phyloP scores from a whole-genome alignment of 2,329 filamentous ascomycete genomes.

The Fusarium succisae region DNA sequence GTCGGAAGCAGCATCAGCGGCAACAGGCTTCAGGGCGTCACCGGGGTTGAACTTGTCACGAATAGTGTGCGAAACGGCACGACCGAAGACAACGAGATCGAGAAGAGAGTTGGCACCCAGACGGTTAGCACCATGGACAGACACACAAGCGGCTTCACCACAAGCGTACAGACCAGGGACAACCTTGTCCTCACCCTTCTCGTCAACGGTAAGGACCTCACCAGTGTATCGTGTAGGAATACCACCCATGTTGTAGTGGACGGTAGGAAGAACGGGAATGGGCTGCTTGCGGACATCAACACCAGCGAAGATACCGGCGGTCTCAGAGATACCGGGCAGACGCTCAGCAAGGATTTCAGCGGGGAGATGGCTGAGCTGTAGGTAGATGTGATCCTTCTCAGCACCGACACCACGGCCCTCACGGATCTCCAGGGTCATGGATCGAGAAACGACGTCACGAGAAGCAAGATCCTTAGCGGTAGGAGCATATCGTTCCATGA shows the following conservation, averaged over 20 bases:
- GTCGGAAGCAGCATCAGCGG: slow-evolving; percentile 87
- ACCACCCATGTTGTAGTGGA: slow-evolving; percentile 99
- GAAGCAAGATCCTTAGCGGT: slow-evolving; percentile 98
- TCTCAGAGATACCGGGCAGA: slow-evolving; percentile 98
- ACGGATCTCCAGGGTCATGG: slow-evolving; percentile 98
- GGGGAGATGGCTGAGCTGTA: slow-evolving; percentile 95
- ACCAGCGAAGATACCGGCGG: slow-evolving; percentile 94
- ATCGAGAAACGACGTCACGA: slow-evolving; percentile 95
- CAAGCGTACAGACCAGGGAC: slow-evolving; percentile 96
- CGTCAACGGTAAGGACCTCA: slow-evolving; percentile 90
- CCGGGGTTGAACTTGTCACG: slow-evolving; percentile 92
- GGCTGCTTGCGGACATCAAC: slow-evolving; percentile 98
- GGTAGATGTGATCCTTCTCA: slow-evolving; percentile 98
- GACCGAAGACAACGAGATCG: slow-evolving; percentile 96
- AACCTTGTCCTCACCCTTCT: slow-evolving; percentile 87
- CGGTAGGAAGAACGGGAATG: slow-evolving; percentile 94
- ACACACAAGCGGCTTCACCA: slow-evolving; percentile 96
- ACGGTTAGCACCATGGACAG: slow-evolving; percentile 97
- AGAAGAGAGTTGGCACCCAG: slow-evolving; percentile 98
- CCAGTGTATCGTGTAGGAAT: slow-evolving; percentile 98
- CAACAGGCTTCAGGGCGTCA: slow-evolving; percentile 78
- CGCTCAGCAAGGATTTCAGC: slow-evolving; percentile 93
- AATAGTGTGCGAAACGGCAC: slow-evolving; percentile 96
- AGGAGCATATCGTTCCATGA: slow-evolving; percentile 98
- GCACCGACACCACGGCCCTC: slow-evolving; percentile 96